Base-by-base conservation (phyloP, 2,329 filamentous ascomycete species). In the Fusarium chlamydosporum region DNA sequence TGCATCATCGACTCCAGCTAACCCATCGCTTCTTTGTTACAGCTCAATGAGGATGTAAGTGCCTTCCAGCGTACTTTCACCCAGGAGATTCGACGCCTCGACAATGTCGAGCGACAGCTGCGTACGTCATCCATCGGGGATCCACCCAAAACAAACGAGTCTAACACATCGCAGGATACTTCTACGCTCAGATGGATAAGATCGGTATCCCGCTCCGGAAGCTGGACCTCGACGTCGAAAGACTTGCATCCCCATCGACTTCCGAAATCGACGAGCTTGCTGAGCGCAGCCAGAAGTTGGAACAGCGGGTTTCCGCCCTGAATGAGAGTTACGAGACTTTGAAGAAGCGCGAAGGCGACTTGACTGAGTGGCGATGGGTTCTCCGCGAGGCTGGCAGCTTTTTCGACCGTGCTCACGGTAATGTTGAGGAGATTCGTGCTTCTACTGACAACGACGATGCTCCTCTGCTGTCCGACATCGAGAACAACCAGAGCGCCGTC, bases 271-370 rank as follows among this genome's bases (percentile, higher is more conserved):
- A 99, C 77, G 94, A 97, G 79, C 89, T 99, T 66, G 89, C 93
- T 61, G 95, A 98, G 78, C 92, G 95, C 75, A 93, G 93, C 79
- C 93, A 98, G 82, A 92, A 90, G 80, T 86, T 99, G 58, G 96
- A 99, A 82, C 92, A 96, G 82, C 89, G 96, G 67, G 89, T 99
- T 71, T 91, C 89, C 61, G 95, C 94, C 72, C 83, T 99, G 67
- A 98, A 98, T 79, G 96, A 98, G 78, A 98, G 94, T 83, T 98
- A 99, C 81, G 96, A 99, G 84, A 97, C 94, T 16, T 82, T 99
- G 79, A 98, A 98, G 88, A 97, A 96, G 84, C 90, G 95, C 60
- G 96, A 98, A 84, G 93, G 97, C 63, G 96, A 99, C 79, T 85
- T 99, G 75, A 97, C 92, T 12, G 96, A 99, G 82, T 98, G 96